Evolutionary conservation across 306 rosid genomes (phyloP), one percentile per base, ranked within the genome.

Genomic region (Potentilla sterilis): DNA sequence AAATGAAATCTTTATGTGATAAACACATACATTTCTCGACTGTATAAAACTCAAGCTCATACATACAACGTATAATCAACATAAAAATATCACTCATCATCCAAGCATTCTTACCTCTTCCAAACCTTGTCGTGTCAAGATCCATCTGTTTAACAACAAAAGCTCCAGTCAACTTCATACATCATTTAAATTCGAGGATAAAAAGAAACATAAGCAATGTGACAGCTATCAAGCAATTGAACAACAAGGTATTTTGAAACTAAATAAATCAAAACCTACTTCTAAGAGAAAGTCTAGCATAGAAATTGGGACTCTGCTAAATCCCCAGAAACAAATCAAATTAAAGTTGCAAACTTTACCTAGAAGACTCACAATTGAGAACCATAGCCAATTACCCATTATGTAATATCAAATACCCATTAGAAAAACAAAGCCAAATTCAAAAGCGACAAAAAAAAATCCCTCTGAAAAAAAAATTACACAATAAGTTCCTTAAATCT

Each of bases 41-140:
- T 34, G 9, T 19, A 43, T 44, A 10, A 46, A 35, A 28, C 21
- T 34, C n/a, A 75, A 35, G 32, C 70, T 35, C 78, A 67, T 14
- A 67, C 28, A 28, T 1, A 65, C 0, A 37, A 81, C 2, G 41
- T 44, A 77, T 7, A 74, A 74, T 14, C 63, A 70, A 32, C 22
- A 48, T 14, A 48, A 12, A 10, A 63, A 51, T 46, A 49, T 67
- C 41, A 44, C 59, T 28, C 10, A n/a, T 47, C 35, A 15, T 64
- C 40, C 40, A 62, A 70, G 75, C 66, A 34, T 34, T 75, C 83
- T 79, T 65, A 83, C 83, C 83, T 62, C 73, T 71, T 69, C 83
- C 86, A 38, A 83, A 79, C 35, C 70, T 71, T 55, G 47, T 76
- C 54, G 47, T 69, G 42, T 67, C 86, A 76, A 21, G 41, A 67